Conservation (phyloP, 495 filamentous ascomycete genomes). For the Pseudevernia furfuracea region DNA sequence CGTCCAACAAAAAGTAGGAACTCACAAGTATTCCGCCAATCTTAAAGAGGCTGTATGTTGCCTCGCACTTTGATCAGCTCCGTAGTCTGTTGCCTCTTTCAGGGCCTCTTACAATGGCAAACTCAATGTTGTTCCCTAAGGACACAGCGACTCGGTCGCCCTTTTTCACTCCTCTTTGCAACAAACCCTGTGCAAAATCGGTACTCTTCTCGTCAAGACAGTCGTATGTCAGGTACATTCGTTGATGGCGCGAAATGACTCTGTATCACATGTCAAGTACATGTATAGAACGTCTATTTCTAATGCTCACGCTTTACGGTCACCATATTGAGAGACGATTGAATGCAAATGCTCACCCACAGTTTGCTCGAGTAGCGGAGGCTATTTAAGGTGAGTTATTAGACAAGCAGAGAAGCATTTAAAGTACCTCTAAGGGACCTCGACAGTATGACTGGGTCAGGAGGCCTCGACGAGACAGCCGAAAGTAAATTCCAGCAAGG, state of each 20-base stretch:
- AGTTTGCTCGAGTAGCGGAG: slow-evolving; percentile 64
- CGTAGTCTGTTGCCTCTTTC: slow-evolving; percentile 1
- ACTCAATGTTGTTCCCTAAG: slow-evolving; percentile 79
- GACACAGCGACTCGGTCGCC: slow-evolving; percentile 82
- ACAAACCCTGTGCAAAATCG: slow-evolving; percentile 63
- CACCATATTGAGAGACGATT: slow-evolving; percentile 63
- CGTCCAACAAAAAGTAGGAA: neutral
- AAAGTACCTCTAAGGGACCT: slow-evolving; percentile 38
- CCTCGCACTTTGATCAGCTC: slow-evolving; percentile 29
- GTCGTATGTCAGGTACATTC: slow-evolving; percentile 59
- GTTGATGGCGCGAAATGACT: slow-evolving; percentile 60
- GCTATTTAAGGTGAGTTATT: slow-evolving; percentile 26
- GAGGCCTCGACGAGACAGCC: slow-evolving; percentile 30
- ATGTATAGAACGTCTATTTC: neutral
- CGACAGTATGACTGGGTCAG: slow-evolving; percentile 43
- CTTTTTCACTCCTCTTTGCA: slow-evolving; percentile 67
- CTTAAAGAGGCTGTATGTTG: slow-evolving; percentile 87
- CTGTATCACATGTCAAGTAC: slow-evolving; percentile 32
- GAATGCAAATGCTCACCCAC: slow-evolving; percentile 73
- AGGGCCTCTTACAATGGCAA: slow-evolving; percentile 50
- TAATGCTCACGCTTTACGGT: slow-evolving; percentile 58
- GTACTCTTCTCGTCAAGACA: slow-evolving; percentile 69
- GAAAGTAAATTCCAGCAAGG: neutral
- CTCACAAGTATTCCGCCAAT: slow-evolving; percentile 77
- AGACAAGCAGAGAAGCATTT: neutral